Conservation (phyloP, 2,329 filamentous ascomycete genomes). For the Dactylellina sp. region DNA sequence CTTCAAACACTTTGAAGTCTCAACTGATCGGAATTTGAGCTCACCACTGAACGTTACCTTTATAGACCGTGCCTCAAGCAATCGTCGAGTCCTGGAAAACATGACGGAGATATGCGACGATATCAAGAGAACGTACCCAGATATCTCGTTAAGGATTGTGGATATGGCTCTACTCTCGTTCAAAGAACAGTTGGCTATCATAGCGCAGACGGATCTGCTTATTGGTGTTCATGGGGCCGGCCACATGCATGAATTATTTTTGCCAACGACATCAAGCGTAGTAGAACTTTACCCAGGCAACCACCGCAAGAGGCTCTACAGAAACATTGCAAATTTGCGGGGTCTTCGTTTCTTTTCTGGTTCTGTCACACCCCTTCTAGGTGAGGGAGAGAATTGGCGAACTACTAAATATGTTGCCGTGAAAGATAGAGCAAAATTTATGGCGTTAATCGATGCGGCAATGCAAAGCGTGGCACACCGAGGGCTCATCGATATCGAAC, state of each 20-base stretch:
- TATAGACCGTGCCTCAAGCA: conserved; percentile 62
- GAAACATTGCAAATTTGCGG: conserved; percentile 64
- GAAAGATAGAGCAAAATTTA: conserved; percentile 58
- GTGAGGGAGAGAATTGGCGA: conserved; percentile 57
- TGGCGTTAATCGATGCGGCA: conserved; percentile 60
- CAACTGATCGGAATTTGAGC: conserved; percentile 7
- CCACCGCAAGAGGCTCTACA: conserved; percentile 64
- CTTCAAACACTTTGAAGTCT: conserved; percentile 23
- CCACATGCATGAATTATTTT: conserved; percentile 62
- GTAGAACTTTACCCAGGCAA: conserved; percentile 65
- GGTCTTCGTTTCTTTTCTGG: conserved; percentile 64
- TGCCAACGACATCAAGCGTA: conserved; percentile 60
- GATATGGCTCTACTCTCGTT: conserved; percentile 64
- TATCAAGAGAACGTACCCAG: conserved; percentile 59
- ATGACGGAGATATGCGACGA: conserved; percentile 61
- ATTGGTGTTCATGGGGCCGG: conserved; percentile 66
- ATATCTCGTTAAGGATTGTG: conserved; percentile 62
- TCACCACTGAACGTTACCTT: conserved; percentile 62
- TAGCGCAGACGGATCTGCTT: conserved; percentile 64
- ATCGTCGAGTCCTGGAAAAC: conserved; percentile 61
- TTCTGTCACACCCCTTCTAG: conserved; percentile 60
- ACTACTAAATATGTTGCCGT: conserved; percentile 58
- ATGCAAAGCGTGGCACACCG: conserved; percentile 42
- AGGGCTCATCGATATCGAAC: conserved; percentile 33
- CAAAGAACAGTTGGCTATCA: conserved; percentile 62